Conservation (phyloP, 768 basidiomycete species). For the Panus rudis region DNA sequence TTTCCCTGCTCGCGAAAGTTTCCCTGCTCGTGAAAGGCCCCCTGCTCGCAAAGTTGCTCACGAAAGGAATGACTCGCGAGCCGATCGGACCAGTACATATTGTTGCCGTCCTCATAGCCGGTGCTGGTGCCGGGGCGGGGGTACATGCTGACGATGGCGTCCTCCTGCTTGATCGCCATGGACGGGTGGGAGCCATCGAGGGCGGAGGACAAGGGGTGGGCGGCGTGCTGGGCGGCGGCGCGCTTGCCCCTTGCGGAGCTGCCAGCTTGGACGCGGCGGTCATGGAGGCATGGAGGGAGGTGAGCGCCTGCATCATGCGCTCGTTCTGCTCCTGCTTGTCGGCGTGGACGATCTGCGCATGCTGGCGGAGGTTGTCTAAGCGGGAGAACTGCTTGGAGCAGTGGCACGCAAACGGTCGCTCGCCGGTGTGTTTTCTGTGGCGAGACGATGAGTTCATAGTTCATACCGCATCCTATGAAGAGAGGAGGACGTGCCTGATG, state of each 20-base stretch:
- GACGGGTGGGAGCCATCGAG: slow-evolving; percentile 15
- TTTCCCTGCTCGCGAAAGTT: too few species aligned
- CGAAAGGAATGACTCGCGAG: too few species aligned
- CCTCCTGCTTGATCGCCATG: slow-evolving; percentile 37
- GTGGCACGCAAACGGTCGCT: slow-evolving; percentile 93
- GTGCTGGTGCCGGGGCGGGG: slow-evolving; percentile 68
- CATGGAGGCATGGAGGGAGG: slow-evolving; percentile 77
- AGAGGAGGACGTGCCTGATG: slow-evolving; percentile 63
- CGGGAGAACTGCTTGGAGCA: slow-evolving; percentile 94
- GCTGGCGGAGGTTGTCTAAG: slow-evolving; percentile 94
- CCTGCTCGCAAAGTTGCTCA: too few species aligned
- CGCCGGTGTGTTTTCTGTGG: slow-evolving; percentile 98
- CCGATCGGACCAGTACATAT: too few species aligned
- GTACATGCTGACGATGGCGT: slow-evolving; percentile 41
- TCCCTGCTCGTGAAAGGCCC: too few species aligned
- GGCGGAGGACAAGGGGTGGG: slow-evolving; percentile 15
- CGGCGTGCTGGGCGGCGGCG: slow-evolving; percentile 12
- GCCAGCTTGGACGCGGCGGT: slow-evolving; percentile 43
- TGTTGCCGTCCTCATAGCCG: slow-evolving; percentile 53
- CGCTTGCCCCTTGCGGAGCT: slow-evolving; percentile 33
- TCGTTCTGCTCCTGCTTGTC: slow-evolving; percentile 88
- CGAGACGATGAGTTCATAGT: slow-evolving; percentile 10
- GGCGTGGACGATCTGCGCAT: slow-evolving; percentile 95
- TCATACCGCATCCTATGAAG: slow-evolving; percentile 17
- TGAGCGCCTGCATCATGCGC: slow-evolving; percentile 86